A percentile compares a stretch with the other conserved stretches of the same genome.
Conservation (phyloP, 148 eudicot genomes). For the Chenopodium berlandieri region DNA sequence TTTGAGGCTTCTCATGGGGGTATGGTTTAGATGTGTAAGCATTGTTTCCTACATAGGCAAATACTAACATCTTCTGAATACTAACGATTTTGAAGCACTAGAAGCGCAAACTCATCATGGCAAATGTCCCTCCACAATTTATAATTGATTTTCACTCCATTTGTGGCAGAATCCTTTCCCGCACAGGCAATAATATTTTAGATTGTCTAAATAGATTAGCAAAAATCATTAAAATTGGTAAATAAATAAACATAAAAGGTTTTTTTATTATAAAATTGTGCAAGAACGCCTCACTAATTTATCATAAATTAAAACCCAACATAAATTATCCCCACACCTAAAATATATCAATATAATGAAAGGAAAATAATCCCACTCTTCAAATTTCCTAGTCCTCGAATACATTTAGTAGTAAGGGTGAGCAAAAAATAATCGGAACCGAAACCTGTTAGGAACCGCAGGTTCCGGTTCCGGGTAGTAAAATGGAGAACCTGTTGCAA, state of each 20-base stretch:
- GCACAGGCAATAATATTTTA: background rate
- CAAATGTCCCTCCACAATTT: background rate
- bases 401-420: background rate
- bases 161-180: background rate
- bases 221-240: background rate
- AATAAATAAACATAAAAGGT: background rate
- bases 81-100: background rate
- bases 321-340: background rate
- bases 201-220: background rate
- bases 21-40: background rate
- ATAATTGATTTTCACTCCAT: background rate
- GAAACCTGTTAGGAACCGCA: no score
- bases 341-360: background rate
- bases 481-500: no score
- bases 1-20: background rate
- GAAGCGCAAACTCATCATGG: background rate
- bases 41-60: background rate
- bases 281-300: background rate
- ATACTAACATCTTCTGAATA: no score
- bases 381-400: background rate
- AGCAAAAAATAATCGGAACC: no score
- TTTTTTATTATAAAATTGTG: background rate
- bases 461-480: no score
- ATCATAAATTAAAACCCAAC: background rate
- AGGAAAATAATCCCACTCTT: background rate